Base-by-base conservation (phyloP, 768 basidiomycete genomes). In the Termitomyces sp. region DNA sequence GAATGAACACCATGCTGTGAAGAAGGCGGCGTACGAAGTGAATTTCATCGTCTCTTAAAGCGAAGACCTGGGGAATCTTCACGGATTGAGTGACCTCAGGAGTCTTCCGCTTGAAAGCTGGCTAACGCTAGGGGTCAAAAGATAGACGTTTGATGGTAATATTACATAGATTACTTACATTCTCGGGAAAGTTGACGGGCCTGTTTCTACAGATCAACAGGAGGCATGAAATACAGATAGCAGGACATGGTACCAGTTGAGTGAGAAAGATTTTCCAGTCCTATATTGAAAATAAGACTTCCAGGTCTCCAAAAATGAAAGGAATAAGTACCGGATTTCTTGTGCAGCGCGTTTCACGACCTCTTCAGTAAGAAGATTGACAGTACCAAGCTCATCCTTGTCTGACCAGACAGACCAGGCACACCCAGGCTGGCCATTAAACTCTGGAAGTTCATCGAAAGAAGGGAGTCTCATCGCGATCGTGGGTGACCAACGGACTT, bases 361-460 rank as follows among this genome's bases (percentile, higher is more conserved):
- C 6, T 81, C 80, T 18, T 80, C 79, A 1, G 87, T 87, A 40
- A 89, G 68, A 40, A 88, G 62, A 63, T 88, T 87, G 43, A 88
- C 73, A 5, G 86, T 88, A 1, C 87, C 87, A 16, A 88, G 74
- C 64, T 88, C 74, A 61, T 89, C 87, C n/a, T 82, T 78, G 45
- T 76, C 70, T 22, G 85, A 84, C 85, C 85, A 88, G 6, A 88
- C 77, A 5, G 75, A 76, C 87, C 87, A 89, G 3, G 86, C 87
- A 58, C 87, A 88, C 7, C 86, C 86, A 56, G 66, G 78, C 72
- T 61, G 82, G 65, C 71, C 82, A 75, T 74, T 84, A 78, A 68
- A 85, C 5, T 76, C 64, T 8, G 71, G 72, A 33, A 77, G 65
- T 36, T 77, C 74, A 58, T 76, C 75, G 50, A 69, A 75, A 16